Evolutionary conservation across 306 rosid species (phyloP).

Genomic region (Vigna nakashimae): DNA sequence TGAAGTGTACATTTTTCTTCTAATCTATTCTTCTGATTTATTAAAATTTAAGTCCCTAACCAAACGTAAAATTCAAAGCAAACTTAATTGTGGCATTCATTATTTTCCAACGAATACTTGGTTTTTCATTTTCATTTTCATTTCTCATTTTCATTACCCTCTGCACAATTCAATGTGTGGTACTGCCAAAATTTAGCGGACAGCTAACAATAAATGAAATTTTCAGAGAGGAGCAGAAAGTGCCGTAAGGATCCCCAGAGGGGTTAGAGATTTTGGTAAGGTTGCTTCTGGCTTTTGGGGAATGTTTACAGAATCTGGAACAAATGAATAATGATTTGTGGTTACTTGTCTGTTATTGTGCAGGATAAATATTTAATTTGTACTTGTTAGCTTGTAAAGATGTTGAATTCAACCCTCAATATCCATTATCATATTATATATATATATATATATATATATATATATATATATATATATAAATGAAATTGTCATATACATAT

Average conservation of each 20-base stretch:
- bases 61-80: conserved; percentile 40
- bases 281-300: conserved; percentile 40
- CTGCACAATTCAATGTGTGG: conserved; percentile 36
- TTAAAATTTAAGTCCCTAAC: conserved; percentile 36
- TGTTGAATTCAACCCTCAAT: not conserved
- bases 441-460: not conserved
- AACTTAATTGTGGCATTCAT: conserved; percentile 36
- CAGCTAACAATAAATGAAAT: conserved; percentile 41
- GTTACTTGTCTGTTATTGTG: conserved; percentile 19
- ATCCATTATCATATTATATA: not conserved
- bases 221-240: conserved; percentile 35
- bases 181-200: conserved; percentile 31
- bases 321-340: conserved; percentile 37
- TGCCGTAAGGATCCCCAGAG: not conserved
- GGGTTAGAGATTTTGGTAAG: conserved; percentile 32
- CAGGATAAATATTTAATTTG: conserved; percentile 33
- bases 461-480: not conserved
- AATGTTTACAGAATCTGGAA: conserved; percentile 41
- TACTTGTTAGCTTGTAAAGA: conserved; percentile 16
- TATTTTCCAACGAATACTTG: conserved; percentile 31
- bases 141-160: not conserved
- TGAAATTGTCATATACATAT: not conserved
- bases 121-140: not conserved
- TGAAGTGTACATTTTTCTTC: conserved; percentile 11
- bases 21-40: conserved; percentile 42